Evolutionary conservation across 2,329 filamentous ascomycete genomes (phyloP).

Genomic region (Pseudocercospora vitis): DNA sequence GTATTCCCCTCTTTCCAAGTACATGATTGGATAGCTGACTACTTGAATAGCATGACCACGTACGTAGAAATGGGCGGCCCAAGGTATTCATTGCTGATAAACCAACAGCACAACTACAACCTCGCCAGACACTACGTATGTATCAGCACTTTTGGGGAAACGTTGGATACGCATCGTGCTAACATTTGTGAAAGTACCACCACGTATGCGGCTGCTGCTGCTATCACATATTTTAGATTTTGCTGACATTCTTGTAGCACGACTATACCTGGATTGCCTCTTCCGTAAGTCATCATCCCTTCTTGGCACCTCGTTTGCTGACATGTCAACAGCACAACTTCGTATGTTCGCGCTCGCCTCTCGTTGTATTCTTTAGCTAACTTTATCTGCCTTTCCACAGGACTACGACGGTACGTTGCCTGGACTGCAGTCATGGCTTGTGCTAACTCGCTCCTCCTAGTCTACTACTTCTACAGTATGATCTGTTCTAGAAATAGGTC

Average conservation of each 20-base stretch:
- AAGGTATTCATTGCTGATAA: neutral
- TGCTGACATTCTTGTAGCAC: neutral
- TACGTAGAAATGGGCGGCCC: neutral
- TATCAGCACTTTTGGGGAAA: neutral
- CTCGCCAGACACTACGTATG: neutral
- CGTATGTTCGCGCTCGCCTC: neutral
- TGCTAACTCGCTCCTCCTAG: neutral
- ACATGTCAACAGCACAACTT: neutral
- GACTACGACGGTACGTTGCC: neutral
- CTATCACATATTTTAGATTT: neutral
- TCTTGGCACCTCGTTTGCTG: neutral
- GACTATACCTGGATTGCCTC: neutral
- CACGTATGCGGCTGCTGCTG: neutral
- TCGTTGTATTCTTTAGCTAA: neutral
- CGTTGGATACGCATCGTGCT: neutral
- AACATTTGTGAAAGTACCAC: neutral
- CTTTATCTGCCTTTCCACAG: slow-evolving; percentile 1
- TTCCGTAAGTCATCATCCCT: neutral
- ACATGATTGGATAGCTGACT: neutral
- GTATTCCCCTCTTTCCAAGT: neutral
- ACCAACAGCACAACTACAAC: neutral
- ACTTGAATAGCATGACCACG: neutral
- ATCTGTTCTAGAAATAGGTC: no score
- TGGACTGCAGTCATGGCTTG: no score
- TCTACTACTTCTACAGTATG: neutral